These are phyloP conservation scores for Liquidambar formosana DNA, from an alignment of 164 flowering plant genomes.

Conservation along the genomic window DNA sequence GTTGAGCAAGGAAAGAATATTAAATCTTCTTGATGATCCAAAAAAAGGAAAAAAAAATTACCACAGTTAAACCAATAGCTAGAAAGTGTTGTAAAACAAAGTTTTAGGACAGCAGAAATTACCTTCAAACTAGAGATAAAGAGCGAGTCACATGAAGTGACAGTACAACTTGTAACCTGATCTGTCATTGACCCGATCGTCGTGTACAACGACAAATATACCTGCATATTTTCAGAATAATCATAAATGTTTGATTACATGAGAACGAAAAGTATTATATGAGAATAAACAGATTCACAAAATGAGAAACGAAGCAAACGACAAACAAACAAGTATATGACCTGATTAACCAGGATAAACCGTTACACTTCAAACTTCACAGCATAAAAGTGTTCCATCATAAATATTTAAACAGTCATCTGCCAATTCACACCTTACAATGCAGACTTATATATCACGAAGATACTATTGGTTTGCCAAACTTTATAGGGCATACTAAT, in stretches of 20 bases:
- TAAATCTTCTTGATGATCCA: not conserved
- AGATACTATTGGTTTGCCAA: no score
- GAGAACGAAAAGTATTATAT: not conserved
- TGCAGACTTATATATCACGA: no score
- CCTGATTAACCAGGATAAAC: not conserved
- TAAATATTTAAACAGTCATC: no score
- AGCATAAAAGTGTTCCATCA: no score
- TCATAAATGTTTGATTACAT: not conserved
- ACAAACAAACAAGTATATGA: not conserved
- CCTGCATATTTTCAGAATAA: conserved; percentile 43
- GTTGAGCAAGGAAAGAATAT: not conserved
- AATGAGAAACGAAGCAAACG: not conserved
- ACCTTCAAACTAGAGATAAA: conserved; percentile 81
- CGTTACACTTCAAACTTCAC: no score
- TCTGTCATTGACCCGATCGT: conserved; percentile 65
- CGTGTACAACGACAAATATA: conserved; percentile 78
- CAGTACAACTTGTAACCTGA: conserved; percentile 41
- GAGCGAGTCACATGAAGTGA: conserved; percentile 46
- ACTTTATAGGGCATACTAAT: no score
- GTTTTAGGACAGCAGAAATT: not conserved
- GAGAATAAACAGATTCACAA: no score
- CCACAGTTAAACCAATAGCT: not conserved
- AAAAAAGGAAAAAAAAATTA: not conserved
- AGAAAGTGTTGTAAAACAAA: not conserved
- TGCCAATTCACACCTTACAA: no score